Base-by-base conservation (phyloP, 2,329 filamentous ascomycete species). In the Neopestalotiopsis sp. region DNA sequence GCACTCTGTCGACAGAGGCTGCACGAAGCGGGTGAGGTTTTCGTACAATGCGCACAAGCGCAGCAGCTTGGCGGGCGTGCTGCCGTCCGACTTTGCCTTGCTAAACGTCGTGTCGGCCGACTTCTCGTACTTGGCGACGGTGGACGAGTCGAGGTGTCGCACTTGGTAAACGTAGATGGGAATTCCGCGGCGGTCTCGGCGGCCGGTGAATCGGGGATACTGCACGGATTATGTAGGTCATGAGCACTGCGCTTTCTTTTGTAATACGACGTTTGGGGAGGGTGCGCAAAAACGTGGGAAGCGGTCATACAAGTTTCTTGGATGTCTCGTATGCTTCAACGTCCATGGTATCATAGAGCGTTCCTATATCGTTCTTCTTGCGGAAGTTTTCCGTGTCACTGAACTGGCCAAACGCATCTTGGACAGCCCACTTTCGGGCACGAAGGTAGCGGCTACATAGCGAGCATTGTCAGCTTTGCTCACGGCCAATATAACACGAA, bases 201-300 rank as follows among this genome's bases (percentile, higher is more conserved):
- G 92, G 67, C 95, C 95, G 24, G 94, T 97, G 93, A 94, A 98
- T 89, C 97, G 94, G 30, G 95, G 94, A 78, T 97, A 97, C 92
- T 95, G 75, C 28, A 60, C 9, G 30, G 28, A 17, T 20, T 14
- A 58, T n/a, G 32, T 34, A 20, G 12, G n/a, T 60, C 28, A 52
- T 67, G 65, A 67, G 65, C 65, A 57, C 59, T 28, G 59, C 13
- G 30, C 30, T 59, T 24, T 52, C 17, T 34, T 24, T 52, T 52
- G 45, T 52, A 32, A 24, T 32, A 52, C 34, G 30, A 30, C 20
- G 4, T n/a, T 13, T 1, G 24, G 62, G 13, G 20, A 40, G 42
- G 42, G 6, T 28, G 49, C 45, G 32, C 24, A 4, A 40, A 40
- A 30, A 1, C 30, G 34, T 34, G 17, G 17, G 34, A n/a, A 20